Percentiles rank a stretch among this genome's conserved stretches.
These are phyloP conservation scores for Podila epicladia DNA, from an alignment of 192 early-diverging fungal genomes.

Conservation along the genomic window DNA sequence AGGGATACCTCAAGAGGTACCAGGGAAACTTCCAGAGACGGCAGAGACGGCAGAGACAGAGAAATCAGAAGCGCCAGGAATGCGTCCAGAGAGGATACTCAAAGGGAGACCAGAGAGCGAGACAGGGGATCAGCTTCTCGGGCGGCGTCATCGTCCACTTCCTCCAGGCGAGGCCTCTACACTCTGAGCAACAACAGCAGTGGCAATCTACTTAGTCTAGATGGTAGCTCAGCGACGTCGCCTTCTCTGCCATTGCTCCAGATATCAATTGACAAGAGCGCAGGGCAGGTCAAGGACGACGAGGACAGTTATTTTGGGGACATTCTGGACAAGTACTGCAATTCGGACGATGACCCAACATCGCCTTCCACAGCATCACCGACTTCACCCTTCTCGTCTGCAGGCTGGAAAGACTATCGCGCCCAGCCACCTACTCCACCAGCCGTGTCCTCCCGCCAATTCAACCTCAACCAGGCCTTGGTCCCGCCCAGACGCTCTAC, in stretches of 20 bases:
- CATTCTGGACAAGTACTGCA: constrained; percentile 37
- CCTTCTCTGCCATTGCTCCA: neutral
- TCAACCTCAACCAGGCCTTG: neutral
- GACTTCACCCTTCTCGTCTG: constrained; percentile 31
- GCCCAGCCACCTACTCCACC: constrained; percentile 40
- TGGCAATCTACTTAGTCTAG: neutral
- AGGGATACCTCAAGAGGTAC: neutral
- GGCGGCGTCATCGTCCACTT: neutral
- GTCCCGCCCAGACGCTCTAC: constrained; percentile 3
- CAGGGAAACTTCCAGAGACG: neutral
- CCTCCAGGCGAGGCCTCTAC: neutral
- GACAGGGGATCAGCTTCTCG: neutral
- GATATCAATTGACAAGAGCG: neutral
- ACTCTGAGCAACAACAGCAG: constrained; percentile 1
- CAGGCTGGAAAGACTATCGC: constrained; percentile 21
- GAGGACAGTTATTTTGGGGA: constrained; percentile 41
- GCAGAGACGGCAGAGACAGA: neutral
- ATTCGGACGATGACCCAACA: constrained; percentile 29
- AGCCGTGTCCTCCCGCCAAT: constrained; percentile 7
- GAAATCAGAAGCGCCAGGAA: neutral
- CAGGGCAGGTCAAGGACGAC: neutral
- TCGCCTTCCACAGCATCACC: constrained; percentile 40
- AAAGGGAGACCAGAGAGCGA: neutral
- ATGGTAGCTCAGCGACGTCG: neutral
- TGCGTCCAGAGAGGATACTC: neutral